Evolutionary conservation across 176 grass and related monocot species (phyloP), one percentile per base, ranked within the genome.

Genomic region (Alloteropsis semialata): DNA sequence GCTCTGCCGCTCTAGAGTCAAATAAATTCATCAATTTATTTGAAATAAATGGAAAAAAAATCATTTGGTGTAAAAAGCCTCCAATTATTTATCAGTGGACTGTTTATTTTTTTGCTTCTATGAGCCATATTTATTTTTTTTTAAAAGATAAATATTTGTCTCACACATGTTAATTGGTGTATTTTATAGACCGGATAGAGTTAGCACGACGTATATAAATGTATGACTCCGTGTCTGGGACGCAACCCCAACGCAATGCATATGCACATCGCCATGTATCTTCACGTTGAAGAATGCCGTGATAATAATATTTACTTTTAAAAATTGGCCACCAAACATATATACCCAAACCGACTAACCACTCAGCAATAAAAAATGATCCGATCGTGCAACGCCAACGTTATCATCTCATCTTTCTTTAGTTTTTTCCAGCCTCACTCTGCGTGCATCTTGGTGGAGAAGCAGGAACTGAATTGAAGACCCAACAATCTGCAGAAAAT

Each of bases 311-410:
- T 36, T 36, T 84, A 10, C 22, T 56, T 50, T 1, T 63, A n/a
- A 75, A 73, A 61, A 66, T 88, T 65, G 45, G 58, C 68, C 75
- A 84, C 87, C 87, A 41, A 88, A 80, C 81, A 74, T 79, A 65
- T 65, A 79, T 78, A 79, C 65, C 73, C 32, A 60, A 88, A 77
- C 72, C 34, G 14, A 82, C 60, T 62, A 62, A 53, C 72, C 73
- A 49, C 18, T 34, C 17, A 8, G 27, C 25, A 32, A 82, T 77
- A 83, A 78, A 88, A 56, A 63, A 77, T 49, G 63, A 27, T 60
- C 3, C 36, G 7, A 75, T 58, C 42, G 54, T 82, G 57, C 3
- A 68, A 62, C 64, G 51, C 51, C 48, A 24, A 57, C 8, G 9
- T 22, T 34, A 30, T 53, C 29, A 34, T 33, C 10, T 51, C 8